Evolutionary conservation across 805 yeast genomes (phyloP), one percentile per base, ranked within the genome.

Genomic region (Candida vaughaniae): DNA sequence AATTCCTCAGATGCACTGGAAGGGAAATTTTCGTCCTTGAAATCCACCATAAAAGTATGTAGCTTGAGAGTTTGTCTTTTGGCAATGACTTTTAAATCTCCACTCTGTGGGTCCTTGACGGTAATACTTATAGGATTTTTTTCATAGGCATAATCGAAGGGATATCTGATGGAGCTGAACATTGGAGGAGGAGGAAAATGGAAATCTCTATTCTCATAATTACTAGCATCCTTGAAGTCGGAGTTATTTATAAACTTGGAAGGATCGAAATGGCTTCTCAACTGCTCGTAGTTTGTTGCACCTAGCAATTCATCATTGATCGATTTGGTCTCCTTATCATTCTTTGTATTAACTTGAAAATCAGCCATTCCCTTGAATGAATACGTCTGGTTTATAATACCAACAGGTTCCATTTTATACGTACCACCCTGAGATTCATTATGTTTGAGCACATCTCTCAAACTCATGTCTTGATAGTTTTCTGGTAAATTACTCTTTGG

Each of bases 351-450:
- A 45, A 77, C 74, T 56, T 93, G 98, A 57, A 88, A 91, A 60
- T 90, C 98, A 0, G 91, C 81, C 72, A 89, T 77, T 46, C 85
- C 87, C 48, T 96, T 75, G 57, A 91, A 91, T 45, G 84, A 74
- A 52, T 80, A 82, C 12, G 82, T 82, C 40, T 78, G 73, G 48
- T 79, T 78, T 14, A 88, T 68, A 14, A 87, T 73, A 0, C 82
- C 89, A 4, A 76, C 71, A 0, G 95, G 91, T 30, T 69, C 68
- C 2, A 76, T 70, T 16, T 60, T 60, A 34, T 73, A 68, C 3
- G 62, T 47, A 3, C 57, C 47, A 3, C 58, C 52, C 3, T 36
- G 33, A 11, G 37, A 36, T 9, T 58, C 51, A 36, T 71, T 70
- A 15, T 51, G 15, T 32, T 52, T 30, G 48, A 36, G 58, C 15